Evolutionary conservation across 2,329 filamentous ascomycete genomes (phyloP).

Genomic region (Colletotrichum echinochloae): DNA sequence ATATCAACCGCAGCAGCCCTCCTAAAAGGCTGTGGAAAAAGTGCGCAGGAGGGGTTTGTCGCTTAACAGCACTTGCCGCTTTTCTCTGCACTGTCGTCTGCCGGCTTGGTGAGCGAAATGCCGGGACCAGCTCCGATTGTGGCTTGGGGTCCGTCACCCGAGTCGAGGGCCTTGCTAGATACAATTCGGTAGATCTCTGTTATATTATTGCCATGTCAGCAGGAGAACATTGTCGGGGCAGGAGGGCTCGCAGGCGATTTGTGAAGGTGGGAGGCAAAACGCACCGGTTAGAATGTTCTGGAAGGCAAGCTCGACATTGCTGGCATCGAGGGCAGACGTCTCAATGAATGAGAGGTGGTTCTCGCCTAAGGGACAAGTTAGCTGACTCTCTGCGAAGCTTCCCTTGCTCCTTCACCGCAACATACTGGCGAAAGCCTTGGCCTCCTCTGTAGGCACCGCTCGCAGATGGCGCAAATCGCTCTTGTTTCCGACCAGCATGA

Average conservation of each 20-base stretch:
- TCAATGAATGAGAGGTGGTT: constrained; percentile 99
- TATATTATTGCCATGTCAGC: constrained; percentile 26
- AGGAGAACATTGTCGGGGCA: background rate
- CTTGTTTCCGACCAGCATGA: constrained; percentile 99
- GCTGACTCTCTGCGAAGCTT: constrained; percentile 12
- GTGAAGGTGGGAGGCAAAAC: constrained; percentile 45
- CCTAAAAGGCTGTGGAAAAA: constrained; percentile 38
- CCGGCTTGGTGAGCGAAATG: constrained; percentile 88
- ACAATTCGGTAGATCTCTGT: constrained; percentile 99
- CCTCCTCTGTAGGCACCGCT: constrained; percentile 97
- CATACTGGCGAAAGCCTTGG: constrained; percentile 96
- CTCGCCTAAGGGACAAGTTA: constrained; percentile 72
- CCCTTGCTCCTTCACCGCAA: constrained; percentile 37
- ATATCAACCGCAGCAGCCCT: constrained; percentile 44
- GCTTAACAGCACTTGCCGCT: constrained; percentile 83
- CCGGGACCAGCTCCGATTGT: constrained; percentile 84
- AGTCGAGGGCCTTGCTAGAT: constrained; percentile 95
- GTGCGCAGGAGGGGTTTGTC: constrained; percentile 6
- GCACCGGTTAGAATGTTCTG: constrained; percentile 98
- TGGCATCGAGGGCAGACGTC: constrained; percentile 97
- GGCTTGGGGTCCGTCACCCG: constrained; percentile 83
- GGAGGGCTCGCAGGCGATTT: constrained; percentile 23
- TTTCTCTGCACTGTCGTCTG: constrained; percentile 81
- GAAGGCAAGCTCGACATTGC: constrained; percentile 99
- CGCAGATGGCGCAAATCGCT: constrained; percentile 99